Base-by-base conservation (phyloP, 1,284 basidiomycete genomes). In the Singerocomus inundabilis region DNA sequence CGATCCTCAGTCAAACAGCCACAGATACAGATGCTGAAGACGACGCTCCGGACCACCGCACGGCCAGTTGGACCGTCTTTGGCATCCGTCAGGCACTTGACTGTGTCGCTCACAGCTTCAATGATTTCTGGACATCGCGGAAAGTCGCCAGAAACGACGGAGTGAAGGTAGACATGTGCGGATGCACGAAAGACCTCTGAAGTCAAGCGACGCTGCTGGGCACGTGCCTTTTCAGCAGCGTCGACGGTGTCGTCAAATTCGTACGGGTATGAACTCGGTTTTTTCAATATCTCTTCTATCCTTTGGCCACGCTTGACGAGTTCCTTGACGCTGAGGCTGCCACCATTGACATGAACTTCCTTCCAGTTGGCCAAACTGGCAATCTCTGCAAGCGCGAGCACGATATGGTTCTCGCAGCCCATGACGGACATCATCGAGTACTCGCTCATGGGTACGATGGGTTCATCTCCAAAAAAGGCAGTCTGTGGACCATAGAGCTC, bases 371-470 rank as follows among this genome's bases (percentile, higher is more conserved):
- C 76, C 11, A 92, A 76, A n/a, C 70, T 71, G 8, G 82, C 80
- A 15, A 81, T 84, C 70, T 90, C 82, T 5, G 88, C 85, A 37
- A 91, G 74, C 11, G 85, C 88, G 71, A 87, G 85, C 38, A 91
- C 81, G 57, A 88, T 80, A 53, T 72, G 70, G 69, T 88, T 88
- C 59, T 88, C 85, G 72, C 88, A 90, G n/a, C 90, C 89, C 88
- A 91, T 91, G 9, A 88, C 78, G 35, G 77, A 74, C 67, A 89
- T 75, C 88, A 91, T 91, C 25, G 81, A 75, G 44, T 83, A 66
- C 66, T 75, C 49, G 1, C 29, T 6, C 40, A 55, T 46, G 2
- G 49, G 47, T 10, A 28, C 2, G 9, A 67, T 61, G 50, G 71
- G 63, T 35, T 66, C 55, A 21, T 50, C 60, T 12, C 62, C 58